Percentiles rank a stretch among this genome's conserved stretches.
Evolutionary conservation across 495 filamentous ascomycete species (phyloP).

Genomic region (Neurospora intermedia): DNA sequence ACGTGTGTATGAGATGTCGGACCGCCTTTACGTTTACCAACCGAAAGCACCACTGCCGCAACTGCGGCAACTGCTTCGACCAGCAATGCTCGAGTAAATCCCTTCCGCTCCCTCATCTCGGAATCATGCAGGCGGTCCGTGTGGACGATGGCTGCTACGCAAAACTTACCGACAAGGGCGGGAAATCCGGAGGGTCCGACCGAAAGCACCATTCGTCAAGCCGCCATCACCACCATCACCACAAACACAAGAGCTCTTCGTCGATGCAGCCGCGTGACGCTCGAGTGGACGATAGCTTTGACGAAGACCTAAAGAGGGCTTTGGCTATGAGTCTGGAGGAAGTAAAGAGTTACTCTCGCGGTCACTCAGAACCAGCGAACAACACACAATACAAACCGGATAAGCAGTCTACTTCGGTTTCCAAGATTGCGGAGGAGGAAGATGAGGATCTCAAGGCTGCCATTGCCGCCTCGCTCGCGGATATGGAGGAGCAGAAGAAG

Average conservation of each 20-base stretch:
- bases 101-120: conserved; percentile 81
- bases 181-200: conserved; percentile 20
- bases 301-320: conserved; percentile 87
- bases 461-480: conserved; percentile 89
- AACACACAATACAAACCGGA: conserved; percentile 30
- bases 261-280: conserved; percentile 84
- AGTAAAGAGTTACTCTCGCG: conserved; percentile 52
- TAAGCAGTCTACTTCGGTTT: conserved; percentile 24
- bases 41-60: conserved; percentile 93
- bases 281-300: conserved; percentile 72
- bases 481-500: conserved; percentile 98
- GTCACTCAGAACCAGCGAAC: conserved; percentile 30
- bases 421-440: conserved; percentile 58
- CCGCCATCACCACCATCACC: conserved; percentile 11
- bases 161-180: conserved; percentile 72
- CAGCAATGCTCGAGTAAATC: conserved; percentile 84
- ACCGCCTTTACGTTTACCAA: conserved; percentile 96
- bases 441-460: conserved; percentile 92
- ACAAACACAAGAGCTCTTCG: conserved; percentile 30
- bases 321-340: conserved; percentile 96
- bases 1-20: conserved; percentile 96
- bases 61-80: conserved; percentile 95
- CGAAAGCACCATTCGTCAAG: not conserved
- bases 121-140: conserved; percentile 80
- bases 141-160: conserved; percentile 96